Base-by-base conservation (phyloP, 139 green algal genomes). In the Desmodesmus armatus region DNA sequence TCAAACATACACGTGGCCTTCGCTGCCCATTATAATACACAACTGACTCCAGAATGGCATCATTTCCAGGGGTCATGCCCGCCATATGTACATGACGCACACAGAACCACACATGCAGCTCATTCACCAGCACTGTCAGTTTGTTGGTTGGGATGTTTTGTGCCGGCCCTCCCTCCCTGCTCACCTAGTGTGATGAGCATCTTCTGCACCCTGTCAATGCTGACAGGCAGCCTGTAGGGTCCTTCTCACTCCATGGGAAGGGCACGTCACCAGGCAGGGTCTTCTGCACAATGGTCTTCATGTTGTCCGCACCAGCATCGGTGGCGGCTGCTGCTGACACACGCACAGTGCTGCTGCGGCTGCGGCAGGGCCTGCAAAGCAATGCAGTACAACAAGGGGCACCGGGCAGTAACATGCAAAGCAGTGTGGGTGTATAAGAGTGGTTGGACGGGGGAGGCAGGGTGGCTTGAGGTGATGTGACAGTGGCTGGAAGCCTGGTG, bases 241-340 rank as follows among this genome's bases (percentile, higher is more conserved):
- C 91, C 85, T 94, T 94, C 80, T 94, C 91, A 2, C 55, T 84
- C 88, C 88, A 94, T 44, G 91, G 91, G 43, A 94, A 91, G 2
- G 91, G 91, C 80, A 92, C 70, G 17, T 92, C 88, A 1, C 88
- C 88, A n/a, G 85, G 67, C 0, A 73, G 87, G 51, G 85, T 91
- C 70, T 92, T 92, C 49, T 89, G 78, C 27, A 92, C 79, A 27
- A 92, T 78, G 5, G 90, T 90, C 76, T 90, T 92, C 23, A 80
- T 78, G 78, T 86, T 65, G 9, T 70, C 60, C 25, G 55, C 37
- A 35, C 84, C 71, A 63, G 53, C 63, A 23, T 77, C 71, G 37
- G 71, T 82, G 15, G 82, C 82, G 43, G 82, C 72, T 40, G 82
- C 37, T 23, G 39, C 49, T 19, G 37, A 35, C 11, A 86, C n/a